Evolutionary conservation across 192 early-diverging fungal species (phyloP).

Genomic region (Rhizoclosmatium globosum): DNA sequence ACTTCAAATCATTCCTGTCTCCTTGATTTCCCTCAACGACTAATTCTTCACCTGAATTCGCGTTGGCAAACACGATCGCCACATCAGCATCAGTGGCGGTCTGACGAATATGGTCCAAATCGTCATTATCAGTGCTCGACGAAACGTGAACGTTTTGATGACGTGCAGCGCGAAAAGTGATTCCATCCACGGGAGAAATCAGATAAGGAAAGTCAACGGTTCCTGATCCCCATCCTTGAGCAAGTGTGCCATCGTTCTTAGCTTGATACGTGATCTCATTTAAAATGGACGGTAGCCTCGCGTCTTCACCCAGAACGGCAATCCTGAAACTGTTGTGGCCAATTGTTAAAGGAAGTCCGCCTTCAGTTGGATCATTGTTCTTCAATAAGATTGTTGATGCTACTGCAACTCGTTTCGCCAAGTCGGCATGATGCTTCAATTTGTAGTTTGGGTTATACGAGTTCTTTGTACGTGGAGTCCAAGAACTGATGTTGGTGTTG

Average conservation of each 20-base stretch:
- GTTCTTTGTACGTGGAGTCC: conserved; percentile 4
- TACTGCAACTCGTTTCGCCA: conserved; percentile 57
- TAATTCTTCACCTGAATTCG: conserved; percentile 54
- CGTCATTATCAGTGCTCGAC: conserved; percentile 43
- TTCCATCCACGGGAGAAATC: conserved; percentile 48
- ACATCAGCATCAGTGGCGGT: conserved; percentile 35
- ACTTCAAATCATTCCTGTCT: conserved; percentile 60
- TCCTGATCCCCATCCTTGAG: conserved; percentile 62
- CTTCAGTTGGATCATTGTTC: conserved; percentile 39
- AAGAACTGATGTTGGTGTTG: conserved; percentile 50
- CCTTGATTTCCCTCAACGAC: conserved; percentile 65
- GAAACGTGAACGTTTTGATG: neutral
- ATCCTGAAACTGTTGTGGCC: conserved; percentile 10
- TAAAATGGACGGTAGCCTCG: conserved; percentile 29
- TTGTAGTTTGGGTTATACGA: conserved; percentile 41
- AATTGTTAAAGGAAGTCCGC: neutral
- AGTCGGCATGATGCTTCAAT: conserved; percentile 42
- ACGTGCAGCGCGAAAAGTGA: conserved; percentile 13
- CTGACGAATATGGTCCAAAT: conserved; percentile 56
- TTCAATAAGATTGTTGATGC: conserved; percentile 59
- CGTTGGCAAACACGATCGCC: conserved; percentile 37
- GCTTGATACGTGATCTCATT: neutral
- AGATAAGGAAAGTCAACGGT: conserved; percentile 59
- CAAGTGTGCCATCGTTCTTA: conserved; percentile 47
- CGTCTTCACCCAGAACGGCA: conserved; percentile 55